Conservation (phyloP, 768 basidiomycete species). For the Mycena venus region DNA sequence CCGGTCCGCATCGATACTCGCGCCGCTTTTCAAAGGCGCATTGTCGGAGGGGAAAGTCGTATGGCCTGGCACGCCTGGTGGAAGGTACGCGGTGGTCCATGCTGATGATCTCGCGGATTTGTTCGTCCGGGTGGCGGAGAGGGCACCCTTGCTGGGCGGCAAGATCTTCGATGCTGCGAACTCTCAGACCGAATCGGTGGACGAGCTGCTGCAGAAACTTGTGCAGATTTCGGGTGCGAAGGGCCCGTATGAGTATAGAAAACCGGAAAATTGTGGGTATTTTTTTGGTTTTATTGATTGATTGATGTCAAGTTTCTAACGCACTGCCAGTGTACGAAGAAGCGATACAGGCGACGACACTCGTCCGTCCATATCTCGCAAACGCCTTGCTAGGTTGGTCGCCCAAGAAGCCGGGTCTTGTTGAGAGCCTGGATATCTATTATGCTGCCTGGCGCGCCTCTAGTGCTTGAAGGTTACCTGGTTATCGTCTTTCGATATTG, state of each 20-base stretch:
- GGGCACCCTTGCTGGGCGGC: slow-evolving; percentile 50
- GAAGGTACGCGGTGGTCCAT: slow-evolving; percentile 50
- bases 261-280: slow-evolving; percentile 52
- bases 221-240: slow-evolving; percentile 53
- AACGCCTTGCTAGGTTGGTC: slow-evolving; percentile 59
- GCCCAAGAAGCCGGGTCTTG: slow-evolving; percentile 54
- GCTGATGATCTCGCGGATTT: slow-evolving; percentile 61
- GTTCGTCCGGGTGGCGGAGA: slow-evolving; percentile 56
- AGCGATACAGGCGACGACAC: slow-evolving; percentile 45
- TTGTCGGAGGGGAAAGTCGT: slow-evolving; percentile 42
- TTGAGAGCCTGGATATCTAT: slow-evolving; percentile 59
- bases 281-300: not conserved
- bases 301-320: not conserved
- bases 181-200: slow-evolving; percentile 53
- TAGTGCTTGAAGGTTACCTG: not conserved
- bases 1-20: slow-evolving; percentile 52
- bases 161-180: slow-evolving; percentile 58
- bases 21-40: slow-evolving; percentile 45
- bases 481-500: too few species aligned
- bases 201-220: slow-evolving; percentile 54
- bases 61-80: slow-evolving; percentile 29
- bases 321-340: slow-evolving; percentile 56
- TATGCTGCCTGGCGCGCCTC: slow-evolving; percentile 46
- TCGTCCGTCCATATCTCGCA: slow-evolving; percentile 54
- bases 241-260: slow-evolving; percentile 48